These are phyloP conservation scores for Talaromyces thailandensis DNA, from an alignment of 495 filamentous ascomycete genomes.

Conservation along the genomic window DNA sequence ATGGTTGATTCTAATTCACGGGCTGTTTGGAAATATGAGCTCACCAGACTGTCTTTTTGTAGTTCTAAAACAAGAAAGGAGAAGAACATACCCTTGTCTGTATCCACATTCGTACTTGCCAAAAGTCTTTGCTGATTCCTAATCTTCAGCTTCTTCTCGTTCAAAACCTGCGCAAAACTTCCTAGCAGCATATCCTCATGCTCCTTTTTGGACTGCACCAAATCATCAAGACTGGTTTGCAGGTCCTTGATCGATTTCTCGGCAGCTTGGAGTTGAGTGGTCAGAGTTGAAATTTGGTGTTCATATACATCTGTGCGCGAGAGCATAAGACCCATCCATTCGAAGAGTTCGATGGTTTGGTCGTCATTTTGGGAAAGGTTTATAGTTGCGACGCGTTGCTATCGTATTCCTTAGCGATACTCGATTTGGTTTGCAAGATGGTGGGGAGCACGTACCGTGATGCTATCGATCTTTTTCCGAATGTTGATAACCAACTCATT, in stretches of 20 bases:
- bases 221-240: constrained; percentile 50
- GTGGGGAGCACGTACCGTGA: constrained; percentile 35
- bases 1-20: constrained; percentile 17
- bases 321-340: constrained; percentile 57
- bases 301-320: constrained; percentile 29
- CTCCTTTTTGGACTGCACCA: constrained; percentile 54
- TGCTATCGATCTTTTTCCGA: constrained; percentile 46
- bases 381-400: constrained; percentile 67
- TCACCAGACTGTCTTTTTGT: no score
- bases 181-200: constrained; percentile 63
- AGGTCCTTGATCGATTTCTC: constrained; percentile 42
- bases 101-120: constrained; percentile 48
- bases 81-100: constrained; percentile 25
- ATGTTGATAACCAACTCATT: constrained; percentile 41
- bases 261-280: constrained; percentile 30
- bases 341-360: constrained; percentile 58
- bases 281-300: constrained; percentile 38
- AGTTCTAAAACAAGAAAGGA: background rate
- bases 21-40: constrained; percentile 11
- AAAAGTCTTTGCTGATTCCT: constrained; percentile 69
- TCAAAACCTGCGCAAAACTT: constrained; percentile 64
- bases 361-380: constrained; percentile 51
- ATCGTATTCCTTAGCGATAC: constrained; percentile 1
- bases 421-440: background rate
- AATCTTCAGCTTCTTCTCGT: constrained; percentile 89